Evolutionary conservation across 768 basidiomycete species (phyloP).

Genomic region (Cyathus striatus): DNA sequence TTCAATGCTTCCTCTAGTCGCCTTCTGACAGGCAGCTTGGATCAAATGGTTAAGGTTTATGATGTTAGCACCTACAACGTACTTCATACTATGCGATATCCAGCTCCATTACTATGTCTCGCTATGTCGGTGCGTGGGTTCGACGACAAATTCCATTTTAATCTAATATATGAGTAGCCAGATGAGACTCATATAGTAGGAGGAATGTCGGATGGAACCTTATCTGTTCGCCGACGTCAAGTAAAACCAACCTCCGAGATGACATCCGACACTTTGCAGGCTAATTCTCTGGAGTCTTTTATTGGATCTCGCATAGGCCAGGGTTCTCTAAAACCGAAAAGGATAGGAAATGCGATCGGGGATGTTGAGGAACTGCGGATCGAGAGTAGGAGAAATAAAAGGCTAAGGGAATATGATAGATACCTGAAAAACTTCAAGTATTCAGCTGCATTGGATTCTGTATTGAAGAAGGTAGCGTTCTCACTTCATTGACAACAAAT

Average conservation of each 20-base stretch:
- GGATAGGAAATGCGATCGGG: conserved; percentile 41
- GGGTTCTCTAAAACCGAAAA: conserved; percentile 44
- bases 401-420: conserved; percentile 83
- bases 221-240: conserved; percentile 92
- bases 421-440: conserved; percentile 92
- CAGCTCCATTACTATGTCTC: conserved; percentile 84
- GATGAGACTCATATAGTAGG: conserved; percentile 96
- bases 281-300: conserved; percentile 67
- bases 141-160: background rate
- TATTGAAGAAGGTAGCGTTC: conserved; percentile 69
- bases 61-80: conserved; percentile 93
- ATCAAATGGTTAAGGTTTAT: conserved; percentile 99
- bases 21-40: conserved; percentile 85
- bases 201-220: conserved; percentile 96
- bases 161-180: conserved; percentile 48
- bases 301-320: conserved; percentile 46
- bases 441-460: conserved; percentile 89
- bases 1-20: conserved; percentile 75
- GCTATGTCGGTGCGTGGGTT: conserved; percentile 75
- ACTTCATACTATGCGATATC: conserved; percentile 97
- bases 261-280: conserved; percentile 34
- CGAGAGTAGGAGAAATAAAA: conserved; percentile 63
- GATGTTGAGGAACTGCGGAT: conserved; percentile 76
- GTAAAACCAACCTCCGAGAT: conserved; percentile 59
- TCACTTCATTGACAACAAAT: background rate